Evolutionary conservation across 2,329 filamentous ascomycete genomes (phyloP).

Genomic region (Byssothecium circinans): DNA sequence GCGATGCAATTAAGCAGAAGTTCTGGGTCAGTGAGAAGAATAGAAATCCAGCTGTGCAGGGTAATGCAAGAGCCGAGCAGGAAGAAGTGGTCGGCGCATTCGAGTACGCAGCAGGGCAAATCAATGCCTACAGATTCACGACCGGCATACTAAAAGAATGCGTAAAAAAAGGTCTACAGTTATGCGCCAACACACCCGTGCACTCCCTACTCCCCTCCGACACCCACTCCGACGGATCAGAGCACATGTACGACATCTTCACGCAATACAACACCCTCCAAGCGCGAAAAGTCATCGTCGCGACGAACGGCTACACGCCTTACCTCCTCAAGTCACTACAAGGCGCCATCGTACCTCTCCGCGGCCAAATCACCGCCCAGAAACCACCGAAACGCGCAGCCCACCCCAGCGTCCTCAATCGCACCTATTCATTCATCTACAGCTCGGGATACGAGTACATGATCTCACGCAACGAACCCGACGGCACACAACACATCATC

Average conservation of each 20-base stretch:
- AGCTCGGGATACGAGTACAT: slow-evolving; percentile 67
- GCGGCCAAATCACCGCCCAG: slow-evolving; percentile 46
- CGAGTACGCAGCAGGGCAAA: slow-evolving; percentile 34
- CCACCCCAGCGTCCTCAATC: slow-evolving; percentile 45
- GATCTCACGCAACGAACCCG: slow-evolving; percentile 54
- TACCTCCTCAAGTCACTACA: slow-evolving; percentile 39
- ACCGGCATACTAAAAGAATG: slow-evolving; percentile 30
- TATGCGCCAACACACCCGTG: slow-evolving; percentile 36
- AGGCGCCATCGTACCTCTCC: slow-evolving; percentile 46
- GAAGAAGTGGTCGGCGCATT: slow-evolving; percentile 29
- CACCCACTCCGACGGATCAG: not conserved
- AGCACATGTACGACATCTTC: slow-evolving; percentile 10
- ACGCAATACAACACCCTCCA: slow-evolving; percentile 23
- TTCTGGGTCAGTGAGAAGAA: slow-evolving; percentile 26
- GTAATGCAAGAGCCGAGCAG: slow-evolving; percentile 4
- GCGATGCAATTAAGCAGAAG: slow-evolving; percentile 12
- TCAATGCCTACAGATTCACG: slow-evolving; percentile 38
- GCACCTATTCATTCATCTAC: slow-evolving; percentile 65
- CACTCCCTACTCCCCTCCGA: slow-evolving; percentile 14
- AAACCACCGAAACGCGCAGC: slow-evolving; percentile 40
- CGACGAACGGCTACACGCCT: slow-evolving; percentile 42
- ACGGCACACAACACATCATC: slow-evolving; percentile 55
- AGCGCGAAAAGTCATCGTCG: slow-evolving; percentile 27
- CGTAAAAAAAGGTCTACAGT: slow-evolving; percentile 27
- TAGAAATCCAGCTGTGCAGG: slow-evolving; percentile 14